Conservation (phyloP, 2,329 filamentous ascomycete species). For the Botryosphaeria dothidea region DNA sequence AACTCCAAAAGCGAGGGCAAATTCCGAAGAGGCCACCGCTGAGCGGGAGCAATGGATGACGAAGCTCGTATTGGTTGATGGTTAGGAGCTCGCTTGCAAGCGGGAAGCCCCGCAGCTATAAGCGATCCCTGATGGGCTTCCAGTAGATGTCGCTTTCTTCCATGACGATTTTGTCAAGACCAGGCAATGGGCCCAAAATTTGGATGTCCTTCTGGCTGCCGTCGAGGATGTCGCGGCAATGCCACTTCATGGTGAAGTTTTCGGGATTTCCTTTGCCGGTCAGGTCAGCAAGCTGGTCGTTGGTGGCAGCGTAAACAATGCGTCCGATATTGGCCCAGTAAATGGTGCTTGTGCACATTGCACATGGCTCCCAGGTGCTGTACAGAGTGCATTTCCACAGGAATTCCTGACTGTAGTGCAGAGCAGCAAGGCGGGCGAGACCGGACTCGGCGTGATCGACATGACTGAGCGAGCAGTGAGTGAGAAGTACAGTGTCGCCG, state of each 20-base stretch:
- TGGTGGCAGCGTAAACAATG: constrained; percentile 53
- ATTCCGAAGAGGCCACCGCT: not conserved
- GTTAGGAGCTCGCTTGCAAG: not conserved
- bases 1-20: not conserved
- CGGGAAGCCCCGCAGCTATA: not conserved
- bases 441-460: constrained; percentile 56
- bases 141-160: constrained; percentile 51
- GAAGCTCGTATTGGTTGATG: not conserved
- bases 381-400: constrained; percentile 53
- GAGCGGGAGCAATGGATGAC: not conserved
- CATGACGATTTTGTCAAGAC: constrained; percentile 47
- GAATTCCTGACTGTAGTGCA: constrained; percentile 51
- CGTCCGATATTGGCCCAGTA: constrained; percentile 58
- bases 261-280: constrained; percentile 52
- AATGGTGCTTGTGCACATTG: constrained; percentile 52
- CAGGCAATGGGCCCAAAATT: constrained; percentile 50
- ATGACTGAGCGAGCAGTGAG: constrained; percentile 54
- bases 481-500: constrained; percentile 50
- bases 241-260: constrained; percentile 55
- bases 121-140: constrained; percentile 25
- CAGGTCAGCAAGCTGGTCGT: constrained; percentile 47
- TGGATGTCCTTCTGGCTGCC: constrained; percentile 52
- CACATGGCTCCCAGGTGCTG: constrained; percentile 58
- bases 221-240: constrained; percentile 49
- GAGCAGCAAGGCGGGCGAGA: constrained; percentile 51